These are phyloP conservation scores for Hypomontagnella submonticulosa DNA, from an alignment of 495 filamentous ascomycete species.

Conservation along the genomic window DNA sequence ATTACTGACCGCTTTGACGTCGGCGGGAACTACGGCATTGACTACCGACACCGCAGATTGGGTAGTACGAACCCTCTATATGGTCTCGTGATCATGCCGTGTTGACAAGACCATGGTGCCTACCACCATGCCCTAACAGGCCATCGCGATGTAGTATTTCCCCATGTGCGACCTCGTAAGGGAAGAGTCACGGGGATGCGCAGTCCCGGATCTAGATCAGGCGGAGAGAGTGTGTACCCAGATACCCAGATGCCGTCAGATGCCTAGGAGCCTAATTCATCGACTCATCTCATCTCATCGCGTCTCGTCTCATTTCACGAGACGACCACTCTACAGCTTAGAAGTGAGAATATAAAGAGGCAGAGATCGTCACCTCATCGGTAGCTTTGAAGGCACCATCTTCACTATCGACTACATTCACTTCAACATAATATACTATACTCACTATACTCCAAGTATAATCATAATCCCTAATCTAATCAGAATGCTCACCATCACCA, in stretches of 20 bases:
- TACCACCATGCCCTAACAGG: too few species aligned
- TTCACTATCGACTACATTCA: constrained; percentile 11
- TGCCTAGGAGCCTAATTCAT: constrained; percentile 7
- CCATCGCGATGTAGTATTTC: too few species aligned
- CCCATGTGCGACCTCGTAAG: too few species aligned
- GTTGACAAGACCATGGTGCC: neutral
- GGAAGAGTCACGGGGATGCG: too few species aligned
- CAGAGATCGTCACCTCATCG: constrained; percentile 27
- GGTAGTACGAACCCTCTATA: constrained; percentile 4
- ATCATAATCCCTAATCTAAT: neutral
- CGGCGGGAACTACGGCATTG: constrained; percentile 22
- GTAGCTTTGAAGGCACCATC: constrained; percentile 25
- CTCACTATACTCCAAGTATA: neutral
- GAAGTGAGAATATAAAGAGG: constrained; percentile 27
- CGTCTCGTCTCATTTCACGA: neutral
- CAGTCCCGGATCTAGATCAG: neutral
- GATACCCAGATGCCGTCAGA: neutral
- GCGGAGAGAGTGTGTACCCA: neutral
- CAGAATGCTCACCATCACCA: constrained; percentile 41
- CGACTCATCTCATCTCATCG: constrained; percentile 20
- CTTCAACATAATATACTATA: constrained; percentile 13
- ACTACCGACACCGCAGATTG: constrained; percentile 3
- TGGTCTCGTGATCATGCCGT: constrained; percentile 17
- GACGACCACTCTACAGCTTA: too few species aligned
- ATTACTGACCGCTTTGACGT: constrained; percentile 3